phyloP scores from a whole-genome alignment of 306 rosid genomes.

The Canavalia ensiformis region DNA sequence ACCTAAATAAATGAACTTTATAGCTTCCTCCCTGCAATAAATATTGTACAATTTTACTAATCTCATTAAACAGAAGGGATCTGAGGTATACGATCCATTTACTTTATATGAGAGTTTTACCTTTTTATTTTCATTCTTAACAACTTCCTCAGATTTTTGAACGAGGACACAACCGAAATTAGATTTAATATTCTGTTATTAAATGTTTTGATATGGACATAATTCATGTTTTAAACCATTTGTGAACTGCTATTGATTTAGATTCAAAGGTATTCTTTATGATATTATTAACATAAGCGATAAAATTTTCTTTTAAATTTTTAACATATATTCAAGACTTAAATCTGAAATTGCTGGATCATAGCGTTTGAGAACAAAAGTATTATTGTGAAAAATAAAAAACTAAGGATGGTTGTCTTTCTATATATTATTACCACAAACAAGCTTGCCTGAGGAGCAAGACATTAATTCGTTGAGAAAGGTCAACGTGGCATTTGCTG shows the following conservation, averaged over 20 bases:
- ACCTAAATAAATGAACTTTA: slow-evolving; percentile 30
- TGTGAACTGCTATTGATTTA: too few relatives aligned
- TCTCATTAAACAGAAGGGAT: background rate
- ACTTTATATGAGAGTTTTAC: background rate
- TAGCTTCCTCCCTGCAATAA: background rate
- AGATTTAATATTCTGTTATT: background rate
- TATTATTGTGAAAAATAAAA: background rate
- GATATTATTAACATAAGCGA: too few relatives aligned
- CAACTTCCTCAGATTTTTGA: background rate
- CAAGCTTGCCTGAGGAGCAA: background rate
- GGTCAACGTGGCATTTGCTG: slow-evolving; percentile 8
- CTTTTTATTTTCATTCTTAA: slow-evolving; percentile 1
- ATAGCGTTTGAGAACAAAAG: too few relatives aligned
- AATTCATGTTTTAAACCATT: background rate
- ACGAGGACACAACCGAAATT: background rate
- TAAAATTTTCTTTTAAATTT: too few relatives aligned
- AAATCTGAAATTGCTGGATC: too few relatives aligned
- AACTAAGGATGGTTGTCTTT: background rate
- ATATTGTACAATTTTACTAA: background rate
- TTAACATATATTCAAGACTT: too few relatives aligned
- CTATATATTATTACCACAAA: background rate
- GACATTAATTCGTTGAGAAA: background rate
- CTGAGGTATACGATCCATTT: slow-evolving; percentile 1
- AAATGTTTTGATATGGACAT: background rate
- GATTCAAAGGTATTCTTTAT: too few relatives aligned